Evolutionary conservation across 768 basidiomycete genomes (phyloP).

Genomic region (Tylopilus sp.): DNA sequence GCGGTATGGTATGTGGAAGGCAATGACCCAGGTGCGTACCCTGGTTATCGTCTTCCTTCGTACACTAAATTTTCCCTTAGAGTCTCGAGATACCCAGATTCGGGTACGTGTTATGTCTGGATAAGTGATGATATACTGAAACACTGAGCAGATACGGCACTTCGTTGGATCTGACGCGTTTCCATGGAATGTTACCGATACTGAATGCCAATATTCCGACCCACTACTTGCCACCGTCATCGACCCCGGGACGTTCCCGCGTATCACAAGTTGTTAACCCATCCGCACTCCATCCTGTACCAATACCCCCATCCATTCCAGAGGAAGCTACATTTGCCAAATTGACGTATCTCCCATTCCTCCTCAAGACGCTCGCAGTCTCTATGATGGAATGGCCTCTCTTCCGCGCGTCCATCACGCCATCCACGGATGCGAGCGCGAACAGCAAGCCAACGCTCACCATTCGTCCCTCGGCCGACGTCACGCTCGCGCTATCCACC

Average conservation of each 20-base stretch:
- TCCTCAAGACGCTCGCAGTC: constrained; percentile 77
- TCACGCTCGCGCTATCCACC: constrained; percentile 73
- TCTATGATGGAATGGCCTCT: constrained; percentile 85
- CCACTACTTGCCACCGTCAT: constrained; percentile 45
- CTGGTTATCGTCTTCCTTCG: not conserved
- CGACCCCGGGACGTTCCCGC: constrained; percentile 28
- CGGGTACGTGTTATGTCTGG: constrained; percentile 43
- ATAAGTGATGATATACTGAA: not conserved
- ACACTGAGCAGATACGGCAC: constrained; percentile 57
- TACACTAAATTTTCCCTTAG: constrained; percentile 36
- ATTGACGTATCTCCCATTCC: constrained; percentile 78
- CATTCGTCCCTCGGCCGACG: constrained; percentile 71
- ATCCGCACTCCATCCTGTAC: constrained; percentile 37
- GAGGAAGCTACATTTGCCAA: constrained; percentile 55
- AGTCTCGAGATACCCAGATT: constrained; percentile 86
- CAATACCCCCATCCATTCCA: constrained; percentile 43
- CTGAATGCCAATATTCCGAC: constrained; percentile 69
- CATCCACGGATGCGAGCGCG: constrained; percentile 18
- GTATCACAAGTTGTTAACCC: constrained; percentile 35
- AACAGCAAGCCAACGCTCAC: constrained; percentile 60
- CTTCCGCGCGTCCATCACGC: constrained; percentile 72
- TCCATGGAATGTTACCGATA: constrained; percentile 58
- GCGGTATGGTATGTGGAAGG: constrained; percentile 84
- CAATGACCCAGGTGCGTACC: constrained; percentile 70
- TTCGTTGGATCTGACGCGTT: constrained; percentile 67